phyloP scores from a whole-genome alignment of 768 basidiomycete species.

The Russula abietina region DNA sequence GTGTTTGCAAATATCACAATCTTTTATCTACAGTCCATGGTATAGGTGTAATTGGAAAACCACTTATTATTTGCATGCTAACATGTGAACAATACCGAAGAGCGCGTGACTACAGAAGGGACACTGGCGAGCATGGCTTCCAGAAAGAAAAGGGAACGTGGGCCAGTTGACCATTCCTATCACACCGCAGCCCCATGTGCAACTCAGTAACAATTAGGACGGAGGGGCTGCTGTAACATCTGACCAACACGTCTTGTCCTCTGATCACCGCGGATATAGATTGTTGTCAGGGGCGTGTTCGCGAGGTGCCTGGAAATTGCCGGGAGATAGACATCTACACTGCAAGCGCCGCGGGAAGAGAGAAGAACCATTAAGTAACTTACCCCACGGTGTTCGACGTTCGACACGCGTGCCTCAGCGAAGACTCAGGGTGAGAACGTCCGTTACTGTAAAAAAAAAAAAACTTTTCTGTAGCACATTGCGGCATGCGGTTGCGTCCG shows the following conservation, averaged over 20 bases:
- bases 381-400: neutral
- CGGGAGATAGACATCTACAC: neutral
- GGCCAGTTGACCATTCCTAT: neutral
- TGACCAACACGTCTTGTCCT: neutral
- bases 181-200: neutral
- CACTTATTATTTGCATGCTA: neutral
- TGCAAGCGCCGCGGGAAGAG: slow-evolving; percentile 10
- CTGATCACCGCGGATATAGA: slow-evolving; percentile 10
- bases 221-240: neutral
- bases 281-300: neutral
- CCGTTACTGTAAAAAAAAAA: neutral
- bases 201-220: slow-evolving; percentile 5
- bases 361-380: neutral
- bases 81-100: neutral
- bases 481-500: neutral
- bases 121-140: neutral
- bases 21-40: neutral
- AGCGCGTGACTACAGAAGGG: neutral
- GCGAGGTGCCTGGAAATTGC: neutral
- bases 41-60: neutral
- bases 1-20: neutral
- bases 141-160: slow-evolving; percentile 5
- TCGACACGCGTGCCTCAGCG: neutral
- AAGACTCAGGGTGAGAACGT: neutral
- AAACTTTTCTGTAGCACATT: neutral